Evolutionary conservation across 768 basidiomycete genomes (phyloP).

Genomic region (Mycena galopus): DNA sequence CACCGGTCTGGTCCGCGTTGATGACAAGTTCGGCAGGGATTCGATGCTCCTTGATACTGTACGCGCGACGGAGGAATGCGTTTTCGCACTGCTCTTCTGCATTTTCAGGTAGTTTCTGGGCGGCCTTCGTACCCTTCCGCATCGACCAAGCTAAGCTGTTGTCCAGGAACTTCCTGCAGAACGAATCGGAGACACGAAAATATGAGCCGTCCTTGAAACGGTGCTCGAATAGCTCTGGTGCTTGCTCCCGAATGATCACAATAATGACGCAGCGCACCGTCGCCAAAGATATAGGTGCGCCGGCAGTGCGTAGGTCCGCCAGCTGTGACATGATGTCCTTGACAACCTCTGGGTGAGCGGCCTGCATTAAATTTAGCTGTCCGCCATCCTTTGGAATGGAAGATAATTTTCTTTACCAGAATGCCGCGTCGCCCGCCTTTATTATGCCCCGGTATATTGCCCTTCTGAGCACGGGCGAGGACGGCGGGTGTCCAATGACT

Average conservation of each 20-base stretch:
- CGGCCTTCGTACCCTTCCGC: too few species aligned
- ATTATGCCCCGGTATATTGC: too few species aligned
- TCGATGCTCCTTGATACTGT: conserved; percentile 31
- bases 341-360: conserved; percentile 4
- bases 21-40: conserved; percentile 32
- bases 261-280: neutral
- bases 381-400: too few species aligned
- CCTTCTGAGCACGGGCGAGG: conserved; percentile 4
- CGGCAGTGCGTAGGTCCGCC: neutral
- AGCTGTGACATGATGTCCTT: conserved; percentile 1
- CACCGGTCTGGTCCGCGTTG: too few species aligned
- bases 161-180: too few species aligned
- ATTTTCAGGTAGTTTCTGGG: conserved; percentile 42
- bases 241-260: neutral
- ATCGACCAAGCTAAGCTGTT: too few species aligned
- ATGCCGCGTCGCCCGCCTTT: too few species aligned
- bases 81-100: conserved; percentile 29
- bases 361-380: conserved; percentile 35
- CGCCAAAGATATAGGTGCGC: neutral
- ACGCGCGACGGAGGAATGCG: conserved; percentile 30
- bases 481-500: conserved; percentile 16
- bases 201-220: conserved; percentile 14
- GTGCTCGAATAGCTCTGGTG: neutral
- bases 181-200: conserved; percentile 30
- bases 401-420: too few species aligned